phyloP scores from a whole-genome alignment of 192 early-diverging fungal genomes.

The Coemansia guatemalensis region DNA sequence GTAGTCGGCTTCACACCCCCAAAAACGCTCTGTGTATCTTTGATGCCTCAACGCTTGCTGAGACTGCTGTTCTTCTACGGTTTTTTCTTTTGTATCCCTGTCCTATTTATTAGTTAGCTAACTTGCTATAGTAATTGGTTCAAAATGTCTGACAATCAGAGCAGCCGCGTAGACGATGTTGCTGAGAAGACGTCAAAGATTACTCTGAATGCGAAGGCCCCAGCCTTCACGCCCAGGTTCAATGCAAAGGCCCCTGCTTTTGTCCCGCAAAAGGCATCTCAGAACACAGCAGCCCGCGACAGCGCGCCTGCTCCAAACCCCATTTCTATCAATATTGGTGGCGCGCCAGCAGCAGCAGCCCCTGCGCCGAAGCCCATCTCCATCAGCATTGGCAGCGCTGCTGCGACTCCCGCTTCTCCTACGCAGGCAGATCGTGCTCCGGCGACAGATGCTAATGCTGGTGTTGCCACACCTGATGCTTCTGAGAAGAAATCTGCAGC shows the following conservation, averaged over 20 bases:
- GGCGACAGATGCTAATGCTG: constrained; percentile 6
- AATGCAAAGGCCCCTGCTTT: constrained; percentile 64
- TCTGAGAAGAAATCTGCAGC: constrained; percentile 20
- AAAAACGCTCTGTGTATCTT: neutral
- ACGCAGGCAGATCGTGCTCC: constrained; percentile 17
- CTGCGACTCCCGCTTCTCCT: constrained; percentile 16
- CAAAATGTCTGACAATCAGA: constrained; percentile 34
- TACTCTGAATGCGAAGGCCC: constrained; percentile 62
- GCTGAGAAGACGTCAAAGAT: constrained; percentile 54
- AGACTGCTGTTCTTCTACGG: neutral
- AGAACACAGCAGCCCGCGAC: constrained; percentile 41
- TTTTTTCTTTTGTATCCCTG: constrained; percentile 2
- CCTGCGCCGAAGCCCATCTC: constrained; percentile 20
- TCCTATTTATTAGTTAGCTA: neutral
- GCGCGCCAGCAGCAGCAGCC: constrained; percentile 7
- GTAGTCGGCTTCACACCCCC: neutral
- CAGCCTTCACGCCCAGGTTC: constrained; percentile 66
- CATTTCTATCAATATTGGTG: constrained; percentile 1
- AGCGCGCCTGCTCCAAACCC: constrained; percentile 17
- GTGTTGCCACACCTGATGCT: neutral
- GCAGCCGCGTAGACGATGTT: constrained; percentile 35
- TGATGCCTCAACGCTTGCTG: neutral
- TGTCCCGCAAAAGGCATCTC: constrained; percentile 62
- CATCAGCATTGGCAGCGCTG: constrained; percentile 31
- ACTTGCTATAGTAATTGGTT: constrained; percentile 1